A percentile compares a stretch with the other conserved stretches of the same genome.
These are phyloP conservation scores for Schizosaccharomyces versatilis DNA, from an alignment of 1,139 yeast genomes.

Conservation along the genomic window DNA sequence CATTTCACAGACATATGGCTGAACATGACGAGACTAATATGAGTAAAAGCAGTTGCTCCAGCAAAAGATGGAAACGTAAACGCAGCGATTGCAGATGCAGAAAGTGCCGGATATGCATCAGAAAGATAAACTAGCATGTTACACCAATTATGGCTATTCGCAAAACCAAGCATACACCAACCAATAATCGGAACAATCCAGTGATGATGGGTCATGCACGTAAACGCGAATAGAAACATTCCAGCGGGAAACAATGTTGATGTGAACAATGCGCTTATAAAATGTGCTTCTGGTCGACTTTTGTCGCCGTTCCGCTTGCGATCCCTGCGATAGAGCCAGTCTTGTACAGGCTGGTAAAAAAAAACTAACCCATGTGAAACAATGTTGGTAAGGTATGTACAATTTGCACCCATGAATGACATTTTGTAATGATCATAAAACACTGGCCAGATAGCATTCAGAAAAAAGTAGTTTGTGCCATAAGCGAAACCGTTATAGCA, in stretches of 20 bases:
- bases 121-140: slow-evolving; percentile 29
- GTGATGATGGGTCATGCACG: slow-evolving; percentile 8
- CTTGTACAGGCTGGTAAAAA: slow-evolving; percentile 14
- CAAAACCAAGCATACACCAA: slow-evolving; percentile 11
- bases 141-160: slow-evolving; percentile 17
- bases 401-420: slow-evolving; percentile 6
- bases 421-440: slow-evolving; percentile 6
- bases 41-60: slow-evolving; percentile 8
- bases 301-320: slow-evolving; percentile 4
- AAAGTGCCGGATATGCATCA: slow-evolving; percentile 30
- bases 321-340: slow-evolving; percentile 11
- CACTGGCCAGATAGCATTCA: slow-evolving; percentile 8
- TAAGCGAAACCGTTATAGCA: slow-evolving; percentile 69
- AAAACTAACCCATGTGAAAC: slow-evolving; percentile 6
- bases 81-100: slow-evolving; percentile 56
- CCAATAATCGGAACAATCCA: slow-evolving; percentile 13
- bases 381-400: slow-evolving; percentile 7
- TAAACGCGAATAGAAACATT: slow-evolving; percentile 14
- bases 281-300: slow-evolving; percentile 8
- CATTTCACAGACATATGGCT: slow-evolving; percentile 3
- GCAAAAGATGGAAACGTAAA: slow-evolving; percentile 7
- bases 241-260: slow-evolving; percentile 7
- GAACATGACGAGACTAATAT: slow-evolving; percentile 9
- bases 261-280: slow-evolving; percentile 4
- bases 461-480: slow-evolving; percentile 34